Base-by-base conservation (phyloP, 2,329 filamentous ascomycete genomes). In the Capronia americana region DNA sequence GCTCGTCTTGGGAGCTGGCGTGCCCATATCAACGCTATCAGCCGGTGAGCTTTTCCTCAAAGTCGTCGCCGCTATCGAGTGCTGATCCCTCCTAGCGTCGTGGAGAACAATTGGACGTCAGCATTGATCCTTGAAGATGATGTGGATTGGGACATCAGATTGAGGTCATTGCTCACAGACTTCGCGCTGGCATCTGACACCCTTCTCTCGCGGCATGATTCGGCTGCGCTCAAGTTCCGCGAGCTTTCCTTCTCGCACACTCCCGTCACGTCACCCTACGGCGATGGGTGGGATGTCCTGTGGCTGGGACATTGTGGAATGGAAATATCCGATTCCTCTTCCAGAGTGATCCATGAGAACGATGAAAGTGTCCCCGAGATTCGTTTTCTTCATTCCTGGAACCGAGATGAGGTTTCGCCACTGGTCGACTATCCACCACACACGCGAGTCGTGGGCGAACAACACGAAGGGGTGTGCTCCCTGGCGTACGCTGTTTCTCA, bases 91-190 rank as follows among this genome's bases (percentile, higher is more conserved):
- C 48, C 24, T 23, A 51, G 48, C 2, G 48, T 51, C 1, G 48
- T 51, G 20, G 48, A 51, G 48, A 51, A 51, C 20, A 51, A 51
- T 11, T 51, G 48, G 48, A 51, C 48, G 48, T 51, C 48, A 24
- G 48, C 48, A 12, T 51, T 51, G 48, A 51, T 51, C 48, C 48
- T 51, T 17, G 48, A 51, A 51, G 48, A 51, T 17, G 48, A 51
- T 28, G 48, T 51, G 48, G 48, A 51, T 5, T 51, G 48, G 48
- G 48, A 51, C 48, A 28, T 26, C 20, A 51, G 48, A 17, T 26
- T 51, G 48, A 51, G 48, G 3, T 26, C 48, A 7, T 51, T 28
- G 24, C 48, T 51, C 23, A 28, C 48, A 26, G 48, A 51, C 6
- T 51, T 51, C 48, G 48, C 48, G 1, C 20, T 51, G 48, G 48